Evolutionary conservation across 108 stramenopile species (phyloP).

Genomic region (Skeletonema marinoi): DNA sequence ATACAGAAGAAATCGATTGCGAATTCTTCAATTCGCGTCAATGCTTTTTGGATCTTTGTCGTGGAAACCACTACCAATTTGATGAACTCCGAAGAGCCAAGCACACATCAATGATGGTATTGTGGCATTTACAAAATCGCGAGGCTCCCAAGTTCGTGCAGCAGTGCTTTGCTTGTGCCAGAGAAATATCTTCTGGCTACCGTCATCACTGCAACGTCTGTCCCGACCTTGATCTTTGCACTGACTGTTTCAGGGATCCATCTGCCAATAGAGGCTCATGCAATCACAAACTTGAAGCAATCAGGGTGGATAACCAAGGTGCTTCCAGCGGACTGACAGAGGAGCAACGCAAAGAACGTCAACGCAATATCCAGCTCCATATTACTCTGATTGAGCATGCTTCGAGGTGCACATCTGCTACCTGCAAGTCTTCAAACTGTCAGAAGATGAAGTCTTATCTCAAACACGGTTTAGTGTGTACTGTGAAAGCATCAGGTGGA

Average conservation of each 20-base stretch:
- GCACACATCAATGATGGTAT: conserved; percentile 99
- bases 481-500: conserved; percentile 83
- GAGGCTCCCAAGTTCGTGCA: conserved; percentile 96
- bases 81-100: conserved; percentile 97
- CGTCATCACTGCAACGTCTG: conserved; percentile 88
- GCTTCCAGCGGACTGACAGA: conserved; percentile 67
- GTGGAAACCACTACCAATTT: conserved; percentile 99
- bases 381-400: conserved; percentile 97
- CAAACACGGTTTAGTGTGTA: conserved; percentile 79
- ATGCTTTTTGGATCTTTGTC: conserved; percentile 85
- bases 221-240: conserved; percentile 93
- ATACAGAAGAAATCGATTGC: conserved; percentile 86
- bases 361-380: conserved; percentile 90
- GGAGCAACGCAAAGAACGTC: conserved; percentile 77
- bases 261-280: conserved; percentile 76
- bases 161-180: conserved; percentile 78
- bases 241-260: conserved; percentile 78
- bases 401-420: conserved; percentile 78
- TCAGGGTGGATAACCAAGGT: conserved; percentile 64
- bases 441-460: conserved; percentile 95
- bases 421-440: conserved; percentile 92
- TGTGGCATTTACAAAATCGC: conserved; percentile 98
- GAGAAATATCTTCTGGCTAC: conserved; percentile 84
- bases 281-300: conserved; percentile 71
- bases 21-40: conserved; percentile 88